Conservation (phyloP, 305 asterid genomes). For the Lippia alba region DNA sequence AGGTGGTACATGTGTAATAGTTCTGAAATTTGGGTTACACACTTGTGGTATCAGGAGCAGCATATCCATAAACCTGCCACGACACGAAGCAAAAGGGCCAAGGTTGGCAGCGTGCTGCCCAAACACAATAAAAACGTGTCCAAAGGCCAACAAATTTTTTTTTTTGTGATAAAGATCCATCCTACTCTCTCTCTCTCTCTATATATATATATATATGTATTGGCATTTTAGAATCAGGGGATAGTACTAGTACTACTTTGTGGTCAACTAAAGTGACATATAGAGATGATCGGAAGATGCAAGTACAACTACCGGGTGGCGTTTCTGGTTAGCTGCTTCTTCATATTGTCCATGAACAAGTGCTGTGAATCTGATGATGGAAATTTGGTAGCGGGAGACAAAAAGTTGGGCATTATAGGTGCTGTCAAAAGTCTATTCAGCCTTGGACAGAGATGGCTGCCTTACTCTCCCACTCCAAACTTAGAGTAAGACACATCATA, state of each 20-base stretch:
- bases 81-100: background rate
- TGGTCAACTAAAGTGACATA: no score
- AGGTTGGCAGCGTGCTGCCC: background rate
- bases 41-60: background rate
- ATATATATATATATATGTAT: no score
- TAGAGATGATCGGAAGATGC: background rate
- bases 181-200: no score
- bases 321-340: conserved; percentile 1
- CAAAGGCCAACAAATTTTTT: no score
- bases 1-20: background rate
- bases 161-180: no score
- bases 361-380: background rate
- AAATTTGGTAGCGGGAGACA: background rate
- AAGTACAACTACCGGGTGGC: background rate
- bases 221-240: no score
- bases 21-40: background rate
- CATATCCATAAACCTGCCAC: background rate
- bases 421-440: conserved; percentile 28
- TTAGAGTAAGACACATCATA: conserved; percentile 26
- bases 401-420: conserved; percentile 18
- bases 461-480: conserved; percentile 18
- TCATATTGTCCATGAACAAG: background rate
- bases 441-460: background rate
- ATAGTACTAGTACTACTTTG: no score
- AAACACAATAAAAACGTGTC: conserved; percentile 19